A percentile compares a stretch with the other conserved stretches of the same genome.
phyloP scores from a whole-genome alignment of 495 filamentous ascomycete genomes.

The Aspergillus taichungensis region DNA sequence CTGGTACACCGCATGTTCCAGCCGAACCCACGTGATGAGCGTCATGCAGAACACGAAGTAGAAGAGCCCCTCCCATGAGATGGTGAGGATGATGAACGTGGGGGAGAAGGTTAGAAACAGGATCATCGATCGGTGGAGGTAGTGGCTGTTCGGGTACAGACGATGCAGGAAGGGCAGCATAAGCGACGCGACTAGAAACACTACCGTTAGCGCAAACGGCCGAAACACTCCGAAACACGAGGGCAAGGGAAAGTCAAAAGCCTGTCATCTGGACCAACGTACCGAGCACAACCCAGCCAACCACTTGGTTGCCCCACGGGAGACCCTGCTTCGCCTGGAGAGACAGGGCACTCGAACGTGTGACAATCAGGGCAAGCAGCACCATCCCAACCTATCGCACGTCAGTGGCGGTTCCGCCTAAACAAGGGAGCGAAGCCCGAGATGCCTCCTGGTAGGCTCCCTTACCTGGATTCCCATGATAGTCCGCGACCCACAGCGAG shows the following conservation, averaged over 20 bases:
- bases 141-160: constrained; percentile 74
- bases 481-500: constrained; percentile 39
- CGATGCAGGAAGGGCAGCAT: constrained; percentile 73
- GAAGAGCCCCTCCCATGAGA: constrained; percentile 96
- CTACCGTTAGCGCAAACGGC: constrained; percentile 1
- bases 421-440: not conserved
- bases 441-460: not conserved
- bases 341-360: constrained; percentile 68
- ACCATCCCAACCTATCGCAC: constrained; percentile 62
- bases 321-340: constrained; percentile 81
- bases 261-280: constrained; percentile 18
- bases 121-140: constrained; percentile 80
- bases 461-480: constrained; percentile 50
- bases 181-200: constrained; percentile 58
- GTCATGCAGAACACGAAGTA: constrained; percentile 82
- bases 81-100: constrained; percentile 91
- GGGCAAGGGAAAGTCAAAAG: not conserved
- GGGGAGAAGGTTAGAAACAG: constrained; percentile 92
- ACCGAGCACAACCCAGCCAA: constrained; percentile 82
- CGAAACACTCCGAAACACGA: not conserved
- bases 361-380: constrained; percentile 75
- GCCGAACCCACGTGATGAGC: constrained; percentile 79
- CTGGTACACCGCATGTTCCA: constrained; percentile 73
- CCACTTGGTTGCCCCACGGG: constrained; percentile 78
- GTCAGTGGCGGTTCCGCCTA: not conserved